These are phyloP conservation scores for Penicillium ucsense DNA, from an alignment of 495 filamentous ascomycete genomes.

Conservation along the genomic window DNA sequence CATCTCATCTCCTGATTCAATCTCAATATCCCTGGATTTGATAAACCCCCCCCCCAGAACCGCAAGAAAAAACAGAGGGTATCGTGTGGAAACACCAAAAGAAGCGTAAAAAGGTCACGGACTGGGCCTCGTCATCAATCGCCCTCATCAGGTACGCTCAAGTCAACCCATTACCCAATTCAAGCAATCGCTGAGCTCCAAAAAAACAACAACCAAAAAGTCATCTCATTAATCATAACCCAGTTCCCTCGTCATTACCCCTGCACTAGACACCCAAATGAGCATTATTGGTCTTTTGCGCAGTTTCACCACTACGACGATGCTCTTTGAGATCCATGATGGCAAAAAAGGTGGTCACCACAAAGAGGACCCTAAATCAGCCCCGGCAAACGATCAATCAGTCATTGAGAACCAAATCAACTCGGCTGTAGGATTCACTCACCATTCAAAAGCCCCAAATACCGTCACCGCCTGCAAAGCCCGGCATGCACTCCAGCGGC, in stretches of 20 bases:
- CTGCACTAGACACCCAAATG: conserved; percentile 12
- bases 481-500: conserved; percentile 37
- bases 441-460: conserved; percentile 52
- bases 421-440: conserved; percentile 9
- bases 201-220: no score
- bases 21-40: no score
- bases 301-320: conserved; percentile 11
- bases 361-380: conserved; percentile 40
- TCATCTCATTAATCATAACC: neutral
- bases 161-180: no score
- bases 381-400: neutral
- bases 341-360: conserved; percentile 27
- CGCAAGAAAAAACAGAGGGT: no score
- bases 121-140: no score
- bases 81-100: no score
- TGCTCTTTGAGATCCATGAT: conserved; percentile 13
- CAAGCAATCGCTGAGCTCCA: no score
- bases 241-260: neutral
- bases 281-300: conserved; percentile 14
- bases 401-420: neutral
- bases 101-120: no score
- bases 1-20: no score
- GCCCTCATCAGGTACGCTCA: no score
- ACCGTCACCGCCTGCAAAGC: conserved; percentile 42
- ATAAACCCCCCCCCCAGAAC: no score